These are phyloP conservation scores for Annona squamosa DNA, from an alignment of 164 flowering plant genomes.

Conservation along the genomic window DNA sequence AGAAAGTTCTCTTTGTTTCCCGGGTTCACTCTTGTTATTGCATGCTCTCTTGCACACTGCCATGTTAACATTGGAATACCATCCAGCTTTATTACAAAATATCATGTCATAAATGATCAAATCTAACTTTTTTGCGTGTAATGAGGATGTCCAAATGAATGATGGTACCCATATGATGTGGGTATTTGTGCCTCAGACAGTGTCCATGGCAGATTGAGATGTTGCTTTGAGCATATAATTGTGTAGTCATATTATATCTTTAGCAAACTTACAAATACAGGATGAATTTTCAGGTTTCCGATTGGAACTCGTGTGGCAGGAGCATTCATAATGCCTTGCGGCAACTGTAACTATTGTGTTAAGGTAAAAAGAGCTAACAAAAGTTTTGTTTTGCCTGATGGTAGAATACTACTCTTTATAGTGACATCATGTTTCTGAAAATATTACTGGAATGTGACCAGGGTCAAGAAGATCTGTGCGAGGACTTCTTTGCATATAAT, in stretches of 20 bases:
- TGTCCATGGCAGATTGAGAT: not conserved
- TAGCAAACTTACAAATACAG: not conserved
- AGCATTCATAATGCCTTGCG: constrained; percentile 99
- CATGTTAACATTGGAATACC: too few relatives aligned
- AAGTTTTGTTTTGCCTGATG: not conserved
- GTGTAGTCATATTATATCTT: too few relatives aligned
- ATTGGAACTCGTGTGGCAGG: constrained; percentile 89
- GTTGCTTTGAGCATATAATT: not conserved
- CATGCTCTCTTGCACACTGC: too few relatives aligned
- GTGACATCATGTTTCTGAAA: not conserved
- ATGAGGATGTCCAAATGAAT: not conserved
- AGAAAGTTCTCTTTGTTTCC: too few relatives aligned
- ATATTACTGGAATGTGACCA: constrained; percentile 19
- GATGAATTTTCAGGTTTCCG: constrained; percentile 51
- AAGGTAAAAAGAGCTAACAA: constrained; percentile 38
- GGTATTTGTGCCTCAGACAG: not conserved
- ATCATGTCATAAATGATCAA: too few relatives aligned
- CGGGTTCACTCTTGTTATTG: too few relatives aligned
- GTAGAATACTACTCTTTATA: not conserved
- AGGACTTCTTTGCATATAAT: constrained; percentile 84
- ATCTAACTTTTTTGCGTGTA: too few relatives aligned
- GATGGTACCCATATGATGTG: not conserved
- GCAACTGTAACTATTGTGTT: constrained; percentile 76
- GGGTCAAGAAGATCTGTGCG: constrained; percentile 98
- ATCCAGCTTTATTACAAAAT: too few relatives aligned